A percentile compares a stretch with the other conserved stretches of the same genome.
Conservation (phyloP, 1,139 yeast species). For the Candida frijolesensis region DNA sequence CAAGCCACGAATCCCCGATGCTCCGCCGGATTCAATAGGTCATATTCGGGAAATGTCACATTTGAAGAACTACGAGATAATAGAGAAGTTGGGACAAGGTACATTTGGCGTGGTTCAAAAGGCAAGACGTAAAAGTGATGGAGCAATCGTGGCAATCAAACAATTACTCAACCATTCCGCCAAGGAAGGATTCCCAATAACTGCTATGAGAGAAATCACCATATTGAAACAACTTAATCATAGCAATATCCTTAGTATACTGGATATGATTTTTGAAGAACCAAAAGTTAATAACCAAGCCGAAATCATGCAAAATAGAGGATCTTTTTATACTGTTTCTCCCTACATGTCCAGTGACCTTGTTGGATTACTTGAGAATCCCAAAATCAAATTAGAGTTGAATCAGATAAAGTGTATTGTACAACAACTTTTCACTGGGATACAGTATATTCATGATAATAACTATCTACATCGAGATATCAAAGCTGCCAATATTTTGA, state of each 20-base stretch:
- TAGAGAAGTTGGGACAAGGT: conserved; percentile 49
- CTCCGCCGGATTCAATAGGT: conserved; percentile 5
- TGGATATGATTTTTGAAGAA: conserved; percentile 80
- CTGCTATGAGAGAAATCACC: conserved; percentile 91
- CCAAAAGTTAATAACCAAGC: conserved; percentile 40
- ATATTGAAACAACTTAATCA: conserved; percentile 75
- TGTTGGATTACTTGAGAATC: conserved; percentile 89
- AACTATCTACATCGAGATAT: conserved; percentile 85
- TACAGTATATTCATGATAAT: conserved; percentile 77
- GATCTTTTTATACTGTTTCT: conserved; percentile 79
- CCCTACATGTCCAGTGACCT: conserved; percentile 95
- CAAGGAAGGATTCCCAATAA: conserved; percentile 92
- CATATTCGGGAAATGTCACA: conserved; percentile 31
- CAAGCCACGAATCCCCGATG: conserved; percentile 1
- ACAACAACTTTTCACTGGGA: conserved; percentile 76
- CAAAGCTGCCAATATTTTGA: conserved; percentile 88
- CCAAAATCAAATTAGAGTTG: conserved; percentile 59
- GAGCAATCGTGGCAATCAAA: conserved; percentile 57
- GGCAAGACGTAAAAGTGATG: conserved; percentile 34
- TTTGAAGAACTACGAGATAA: conserved; percentile 34
- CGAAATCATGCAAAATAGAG: conserved; percentile 42
- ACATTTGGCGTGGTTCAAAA: conserved; percentile 54
- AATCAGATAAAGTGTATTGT: conserved; percentile 83
- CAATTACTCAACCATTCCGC: conserved; percentile 80
- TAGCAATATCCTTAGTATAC: conserved; percentile 69